These are phyloP conservation scores for Phylloporus arenicola DNA, from an alignment of 768 basidiomycete genomes.

Conservation along the genomic window DNA sequence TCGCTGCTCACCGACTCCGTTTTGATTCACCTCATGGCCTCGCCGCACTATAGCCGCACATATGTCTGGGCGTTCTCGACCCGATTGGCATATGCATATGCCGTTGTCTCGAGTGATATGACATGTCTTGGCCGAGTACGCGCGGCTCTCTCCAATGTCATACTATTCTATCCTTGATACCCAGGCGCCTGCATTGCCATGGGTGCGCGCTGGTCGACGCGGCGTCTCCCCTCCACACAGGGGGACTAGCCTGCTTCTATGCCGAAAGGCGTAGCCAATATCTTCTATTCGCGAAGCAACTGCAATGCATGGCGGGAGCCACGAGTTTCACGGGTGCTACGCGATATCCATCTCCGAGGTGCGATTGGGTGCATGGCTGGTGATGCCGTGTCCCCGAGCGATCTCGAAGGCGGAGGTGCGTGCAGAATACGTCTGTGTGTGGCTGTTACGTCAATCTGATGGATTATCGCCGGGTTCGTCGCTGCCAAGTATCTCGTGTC, in stretches of 20 bases:
- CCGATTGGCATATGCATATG: conserved; percentile 35
- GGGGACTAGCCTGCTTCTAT: conserved; percentile 16
- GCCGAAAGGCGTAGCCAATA: conserved; percentile 21
- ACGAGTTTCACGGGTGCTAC: background rate
- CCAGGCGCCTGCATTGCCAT: background rate
- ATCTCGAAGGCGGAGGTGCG: conserved; percentile 1
- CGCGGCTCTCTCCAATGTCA: background rate
- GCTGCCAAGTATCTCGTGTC: background rate
- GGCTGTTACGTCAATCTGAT: conserved; percentile 24
- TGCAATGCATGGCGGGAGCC: conserved; percentile 11
- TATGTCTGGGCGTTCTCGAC: conserved; percentile 18
- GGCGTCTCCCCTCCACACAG: conserved; percentile 15
- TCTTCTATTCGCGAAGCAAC: conserved; percentile 52
- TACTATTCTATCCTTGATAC: conserved; percentile 22
- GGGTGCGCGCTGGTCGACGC: conserved; percentile 1
- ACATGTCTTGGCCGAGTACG: background rate
- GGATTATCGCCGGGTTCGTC: conserved; percentile 27
- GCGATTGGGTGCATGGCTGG: background rate
- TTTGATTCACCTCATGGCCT: conserved; percentile 1
- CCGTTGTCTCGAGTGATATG: conserved; percentile 11
- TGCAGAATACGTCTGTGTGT: conserved; percentile 13
- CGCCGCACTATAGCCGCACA: conserved; percentile 12
- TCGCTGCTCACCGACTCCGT: too few species aligned
- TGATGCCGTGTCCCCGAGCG: background rate
- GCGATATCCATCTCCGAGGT: conserved; percentile 10